These are phyloP conservation scores for Polytrichum commune DNA, from an alignment of 225 moss, liverwort and hornwort genomes.

Conservation along the genomic window DNA sequence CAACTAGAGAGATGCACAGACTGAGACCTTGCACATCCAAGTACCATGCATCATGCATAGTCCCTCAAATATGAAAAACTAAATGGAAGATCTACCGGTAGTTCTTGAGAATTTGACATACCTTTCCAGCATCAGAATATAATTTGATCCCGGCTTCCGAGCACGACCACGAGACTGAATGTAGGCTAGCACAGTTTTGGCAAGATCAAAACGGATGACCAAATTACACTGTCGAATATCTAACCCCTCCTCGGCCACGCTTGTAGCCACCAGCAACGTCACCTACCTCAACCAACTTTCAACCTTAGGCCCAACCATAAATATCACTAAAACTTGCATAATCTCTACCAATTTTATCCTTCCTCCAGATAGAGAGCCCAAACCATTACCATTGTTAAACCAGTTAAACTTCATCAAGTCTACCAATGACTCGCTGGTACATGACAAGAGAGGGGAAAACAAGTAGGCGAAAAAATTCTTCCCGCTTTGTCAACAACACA, in stretches of 20 bases:
- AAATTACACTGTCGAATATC: conserved; percentile 99
- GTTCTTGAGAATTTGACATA: conserved; percentile 18
- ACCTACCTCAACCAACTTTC: conserved; percentile 77
- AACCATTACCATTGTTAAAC: background rate
- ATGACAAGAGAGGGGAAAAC: too few species aligned
- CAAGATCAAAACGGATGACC: conserved; percentile 99
- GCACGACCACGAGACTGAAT: conserved; percentile 99
- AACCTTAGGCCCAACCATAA: conserved; percentile 32
- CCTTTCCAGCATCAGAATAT: conserved; percentile 99
- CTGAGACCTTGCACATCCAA: too few species aligned
- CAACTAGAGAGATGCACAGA: too few species aligned
- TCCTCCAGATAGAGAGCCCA: background rate
- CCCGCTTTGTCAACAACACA: too few species aligned
- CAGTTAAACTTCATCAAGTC: too few species aligned
- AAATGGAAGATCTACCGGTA: background rate
- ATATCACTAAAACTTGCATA: conserved; percentile 20
- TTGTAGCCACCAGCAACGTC: conserved; percentile 98
- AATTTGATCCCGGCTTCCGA: conserved; percentile 98
- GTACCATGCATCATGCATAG: too few species aligned
- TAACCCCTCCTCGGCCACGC: conserved; percentile 99
- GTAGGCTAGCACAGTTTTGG: conserved; percentile 98
- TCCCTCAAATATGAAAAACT: background rate
- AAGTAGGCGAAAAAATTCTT: too few species aligned
- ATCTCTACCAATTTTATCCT: background rate
- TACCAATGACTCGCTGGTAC: too few species aligned